phyloP scores from a whole-genome alignment of 441 rosid genomes.

The Gossypium davidsonii region DNA sequence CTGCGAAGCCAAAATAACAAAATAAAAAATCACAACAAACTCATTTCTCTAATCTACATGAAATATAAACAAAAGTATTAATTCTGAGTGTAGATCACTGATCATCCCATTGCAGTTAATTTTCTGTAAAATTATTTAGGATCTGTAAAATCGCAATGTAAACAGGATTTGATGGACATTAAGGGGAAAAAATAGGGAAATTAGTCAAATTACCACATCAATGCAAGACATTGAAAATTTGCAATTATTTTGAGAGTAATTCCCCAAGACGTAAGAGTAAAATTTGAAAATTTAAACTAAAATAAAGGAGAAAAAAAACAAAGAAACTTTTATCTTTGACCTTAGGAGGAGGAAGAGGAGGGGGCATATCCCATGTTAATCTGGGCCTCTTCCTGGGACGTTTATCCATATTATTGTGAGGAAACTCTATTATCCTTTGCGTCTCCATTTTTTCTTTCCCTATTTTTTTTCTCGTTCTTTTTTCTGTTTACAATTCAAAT shows the following conservation, averaged over 20 bases:
- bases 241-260: neutral
- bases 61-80: neutral
- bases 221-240: neutral
- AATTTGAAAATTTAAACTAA: neutral
- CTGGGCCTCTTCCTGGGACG: constrained; percentile 80
- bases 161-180: neutral
- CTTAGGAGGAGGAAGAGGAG: constrained; percentile 53
- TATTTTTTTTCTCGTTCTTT: neutral
- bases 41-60: neutral
- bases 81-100: neutral
- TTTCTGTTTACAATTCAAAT: neutral
- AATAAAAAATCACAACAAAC: neutral
- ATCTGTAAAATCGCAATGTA: neutral
- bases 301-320: neutral
- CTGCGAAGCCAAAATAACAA: constrained; percentile 26
- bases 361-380: constrained; percentile 66
- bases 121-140: neutral
- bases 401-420: constrained; percentile 54
- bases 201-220: neutral
- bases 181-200: neutral
- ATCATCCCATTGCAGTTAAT: neutral
- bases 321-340: constrained; percentile 20
- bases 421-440: constrained; percentile 58
- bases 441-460: constrained; percentile 46
- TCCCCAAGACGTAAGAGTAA: neutral